Evolutionary conservation across 805 yeast species (phyloP).

Genomic region (Saturnispora kantuleensis): DNA sequence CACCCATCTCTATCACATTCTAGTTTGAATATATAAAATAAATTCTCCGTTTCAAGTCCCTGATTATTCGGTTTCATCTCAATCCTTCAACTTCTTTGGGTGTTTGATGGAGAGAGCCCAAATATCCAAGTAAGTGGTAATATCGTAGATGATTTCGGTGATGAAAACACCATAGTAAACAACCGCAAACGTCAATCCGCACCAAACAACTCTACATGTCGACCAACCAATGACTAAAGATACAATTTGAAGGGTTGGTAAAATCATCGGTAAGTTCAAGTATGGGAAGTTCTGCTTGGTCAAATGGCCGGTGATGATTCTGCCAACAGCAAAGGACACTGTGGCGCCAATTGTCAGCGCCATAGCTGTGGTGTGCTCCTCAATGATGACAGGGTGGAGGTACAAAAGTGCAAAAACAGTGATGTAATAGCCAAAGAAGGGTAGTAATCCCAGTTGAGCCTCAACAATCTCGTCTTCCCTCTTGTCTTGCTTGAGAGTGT

Average conservation of each 20-base stretch:
- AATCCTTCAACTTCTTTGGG: slow-evolving; percentile 37
- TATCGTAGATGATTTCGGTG: slow-evolving; percentile 67
- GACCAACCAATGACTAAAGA: slow-evolving; percentile 24
- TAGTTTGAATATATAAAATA: not conserved
- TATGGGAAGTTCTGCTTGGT: slow-evolving; percentile 72
- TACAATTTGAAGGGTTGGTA: slow-evolving; percentile 46
- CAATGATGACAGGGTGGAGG: slow-evolving; percentile 43
- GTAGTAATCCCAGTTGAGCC: slow-evolving; percentile 34
- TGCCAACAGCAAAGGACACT: slow-evolving; percentile 80
- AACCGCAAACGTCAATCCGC: slow-evolving; percentile 56
- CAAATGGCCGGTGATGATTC: slow-evolving; percentile 80
- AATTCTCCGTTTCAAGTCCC: not conserved
- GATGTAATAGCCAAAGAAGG: slow-evolving; percentile 50
- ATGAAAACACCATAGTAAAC: slow-evolving; percentile 67
- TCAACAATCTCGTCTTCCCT: slow-evolving; percentile 28
- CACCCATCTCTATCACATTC: no score
- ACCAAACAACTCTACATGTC: slow-evolving; percentile 35
- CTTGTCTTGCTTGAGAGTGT: slow-evolving; percentile 31
- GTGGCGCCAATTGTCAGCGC: slow-evolving; percentile 63
- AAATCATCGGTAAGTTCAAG: slow-evolving; percentile 56
- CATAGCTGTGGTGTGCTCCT: slow-evolving; percentile 41
- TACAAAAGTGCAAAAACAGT: slow-evolving; percentile 38
- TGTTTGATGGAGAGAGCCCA: slow-evolving; percentile 79
- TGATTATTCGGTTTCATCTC: not conserved
- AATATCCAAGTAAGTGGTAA: slow-evolving; percentile 74